Conservation (phyloP, 148 eudicot species). For the Fagopyrum tataricum region DNA sequence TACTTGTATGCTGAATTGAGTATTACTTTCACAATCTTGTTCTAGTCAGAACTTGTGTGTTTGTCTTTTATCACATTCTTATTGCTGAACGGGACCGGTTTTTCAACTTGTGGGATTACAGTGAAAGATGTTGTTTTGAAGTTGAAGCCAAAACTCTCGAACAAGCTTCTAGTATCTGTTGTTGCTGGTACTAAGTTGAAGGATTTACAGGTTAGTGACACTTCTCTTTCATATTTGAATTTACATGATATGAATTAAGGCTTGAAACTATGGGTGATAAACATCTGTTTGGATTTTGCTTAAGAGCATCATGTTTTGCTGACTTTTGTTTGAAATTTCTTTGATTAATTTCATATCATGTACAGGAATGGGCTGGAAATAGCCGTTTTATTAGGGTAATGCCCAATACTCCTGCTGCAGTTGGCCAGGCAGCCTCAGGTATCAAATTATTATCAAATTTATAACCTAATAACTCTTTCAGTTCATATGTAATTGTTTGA, state of each 20-base stretch:
- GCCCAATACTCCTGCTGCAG: slow-evolving; percentile 97
- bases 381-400: slow-evolving; percentile 84
- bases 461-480: background rate
- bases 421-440: slow-evolving; percentile 92
- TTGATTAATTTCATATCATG: background rate
- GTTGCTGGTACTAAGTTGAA: slow-evolving; percentile 84
- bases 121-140: slow-evolving; percentile 5
- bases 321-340: background rate
- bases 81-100: background rate
- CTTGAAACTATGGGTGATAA: background rate
- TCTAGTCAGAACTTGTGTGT: background rate
- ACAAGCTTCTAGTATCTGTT: slow-evolving; percentile 31
- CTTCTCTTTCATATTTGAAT: background rate
- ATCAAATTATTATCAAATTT: slow-evolving; percentile 2
- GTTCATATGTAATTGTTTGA: background rate
- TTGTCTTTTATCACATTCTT: background rate
- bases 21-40: background rate
- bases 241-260: background rate
- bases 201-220: slow-evolving; percentile 69
- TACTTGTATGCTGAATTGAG: background rate
- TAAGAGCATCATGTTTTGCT: background rate
- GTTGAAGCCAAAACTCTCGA: slow-evolving; percentile 8
- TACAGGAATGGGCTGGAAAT: slow-evolving; percentile 87
- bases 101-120: background rate
- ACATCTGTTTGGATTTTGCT: too few relatives aligned